Evolutionary conservation across 345 rosid genomes (phyloP).

Genomic region (Acer negundo): DNA sequence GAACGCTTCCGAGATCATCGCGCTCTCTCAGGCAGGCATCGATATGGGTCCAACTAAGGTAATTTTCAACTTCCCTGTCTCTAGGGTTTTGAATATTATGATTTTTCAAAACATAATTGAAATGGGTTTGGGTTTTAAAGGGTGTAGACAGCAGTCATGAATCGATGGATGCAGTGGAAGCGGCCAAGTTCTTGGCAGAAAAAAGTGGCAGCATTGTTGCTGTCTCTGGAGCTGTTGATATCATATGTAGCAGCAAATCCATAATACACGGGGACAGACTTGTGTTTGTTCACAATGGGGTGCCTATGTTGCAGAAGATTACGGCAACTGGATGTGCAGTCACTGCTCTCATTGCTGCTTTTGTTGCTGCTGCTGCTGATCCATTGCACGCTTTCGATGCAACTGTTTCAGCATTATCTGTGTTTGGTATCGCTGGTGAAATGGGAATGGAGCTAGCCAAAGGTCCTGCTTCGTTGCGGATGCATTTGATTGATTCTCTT

Average conservation of each 20-base stretch:
- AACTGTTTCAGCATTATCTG: constrained; percentile 73
- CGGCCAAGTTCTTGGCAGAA: constrained; percentile 74
- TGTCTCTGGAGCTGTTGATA: constrained; percentile 77
- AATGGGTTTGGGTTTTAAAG: constrained; percentile 27
- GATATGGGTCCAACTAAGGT: constrained; percentile 62
- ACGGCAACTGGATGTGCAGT: constrained; percentile 88
- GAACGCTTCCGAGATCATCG: constrained; percentile 81
- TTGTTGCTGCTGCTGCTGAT: constrained; percentile 71
- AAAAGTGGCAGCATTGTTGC: constrained; percentile 68
- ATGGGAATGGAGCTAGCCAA: constrained; percentile 66
- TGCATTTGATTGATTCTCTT: constrained; percentile 78
- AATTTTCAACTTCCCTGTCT: background rate
- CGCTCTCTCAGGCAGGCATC: constrained; percentile 63
- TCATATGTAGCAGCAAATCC: constrained; percentile 13
- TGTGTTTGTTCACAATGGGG: constrained; percentile 72
- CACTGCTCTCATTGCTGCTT: constrained; percentile 77
- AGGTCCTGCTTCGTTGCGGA: constrained; percentile 87
- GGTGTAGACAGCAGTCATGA: constrained; percentile 82
- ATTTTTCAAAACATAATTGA: too few species aligned
- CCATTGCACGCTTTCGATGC: constrained; percentile 63
- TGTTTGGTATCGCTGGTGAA: constrained; percentile 87
- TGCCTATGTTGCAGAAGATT: constrained; percentile 81
- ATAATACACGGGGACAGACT: constrained; percentile 69
- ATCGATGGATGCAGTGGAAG: constrained; percentile 77
- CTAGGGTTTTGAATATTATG: too few species aligned